Evolutionary conservation across 257 asterid genomes (phyloP), one percentile per base, ranked within the genome.

Genomic region (Gentiana macrophylla): DNA sequence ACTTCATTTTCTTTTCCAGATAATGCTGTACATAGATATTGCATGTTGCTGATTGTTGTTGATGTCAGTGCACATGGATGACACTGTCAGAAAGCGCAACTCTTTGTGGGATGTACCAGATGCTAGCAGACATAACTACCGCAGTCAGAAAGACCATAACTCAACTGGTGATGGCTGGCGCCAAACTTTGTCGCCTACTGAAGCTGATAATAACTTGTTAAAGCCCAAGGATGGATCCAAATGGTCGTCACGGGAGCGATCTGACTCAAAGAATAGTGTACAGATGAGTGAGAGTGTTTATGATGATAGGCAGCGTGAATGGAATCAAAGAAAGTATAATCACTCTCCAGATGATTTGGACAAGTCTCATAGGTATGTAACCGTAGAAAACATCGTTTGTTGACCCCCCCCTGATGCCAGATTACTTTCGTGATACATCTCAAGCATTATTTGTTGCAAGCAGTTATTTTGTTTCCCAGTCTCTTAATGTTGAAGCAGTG

Each of bases 41-140:
- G 55, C 50, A 48, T 59, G 36, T 44, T 46, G 61, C 62, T 24
- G 70, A 67, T 52, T 77, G 45, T 62, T 48, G 35, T 70, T 72
- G 63, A 65, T 60, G 37, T 56, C 64, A 63, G 58, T 65, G 70
- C 63, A 58, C 64, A 87, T 87, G 94, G 83, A 81, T 60, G 89
- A 80, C 60, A 74, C 76, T 48, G 41, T 52, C 62, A 79, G 86
- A 75, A 75, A 78, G 68, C 94, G 83, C 60, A 80, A 67, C 64
- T 73, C 93, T 36, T 56, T 70, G 63, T 80, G 94, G 90, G 89
- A 82, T 59, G 57, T 48, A 60, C 82, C 65, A 61, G 83, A 64
- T 3, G 89, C 77, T 54, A 54, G 62, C 35, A 72, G 67, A 45
- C 72, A 62, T 53, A 71, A 56, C 70, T 61, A 74, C 37, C 70